Evolutionary conservation across 176 grass and related monocot species (phyloP), one percentile per base, ranked within the genome.

Genomic region (Ensete glaucum): DNA sequence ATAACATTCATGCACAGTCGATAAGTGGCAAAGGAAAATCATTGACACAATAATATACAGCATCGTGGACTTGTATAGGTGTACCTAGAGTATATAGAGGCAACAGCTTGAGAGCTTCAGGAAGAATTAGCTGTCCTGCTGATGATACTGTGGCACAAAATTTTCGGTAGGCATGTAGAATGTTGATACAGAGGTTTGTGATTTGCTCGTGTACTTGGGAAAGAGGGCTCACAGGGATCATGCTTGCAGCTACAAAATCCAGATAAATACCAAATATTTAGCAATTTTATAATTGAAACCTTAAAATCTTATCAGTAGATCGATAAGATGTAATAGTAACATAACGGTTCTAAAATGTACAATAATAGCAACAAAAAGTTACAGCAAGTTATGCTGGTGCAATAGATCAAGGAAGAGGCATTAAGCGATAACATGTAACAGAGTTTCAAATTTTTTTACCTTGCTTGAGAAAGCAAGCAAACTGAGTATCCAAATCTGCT

Each of bases 51-150:
- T 4, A 65, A 65, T 24, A 65, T 12, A 10, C n/a, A 65, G 25
- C 9, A 65, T 27, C 1, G 23, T 68, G 65, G 4, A 25, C 63
- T 65, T 65, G 8, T 55, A 73, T 12, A 20, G 52, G 5, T 77
- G 80, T 87, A 96, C 92, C 88, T 76, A 96, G 78, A 78, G 86
- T 96, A 88, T 96, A 96, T 34, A 96, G 67, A 34, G 92, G 92
- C 65, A 96, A 79, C 29, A 96, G 88, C 81, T 96, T 96, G 54
- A 96, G 86, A 73, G 85, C 88, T 79, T 96, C 92, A 27, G 92
- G 92, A 67, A 96, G 88, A 78, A 96, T 96, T 80, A 96, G 81
- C 79, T 96, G 88, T 26, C 92, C 92, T 1, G 92, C 84, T 19
- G 92, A 91, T 66, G 77, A 89, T 73, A 96, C 88, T 76, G 92